Evolutionary conservation across 345 rosid genomes (phyloP).

Genomic region (Boechera divaricarpa): DNA sequence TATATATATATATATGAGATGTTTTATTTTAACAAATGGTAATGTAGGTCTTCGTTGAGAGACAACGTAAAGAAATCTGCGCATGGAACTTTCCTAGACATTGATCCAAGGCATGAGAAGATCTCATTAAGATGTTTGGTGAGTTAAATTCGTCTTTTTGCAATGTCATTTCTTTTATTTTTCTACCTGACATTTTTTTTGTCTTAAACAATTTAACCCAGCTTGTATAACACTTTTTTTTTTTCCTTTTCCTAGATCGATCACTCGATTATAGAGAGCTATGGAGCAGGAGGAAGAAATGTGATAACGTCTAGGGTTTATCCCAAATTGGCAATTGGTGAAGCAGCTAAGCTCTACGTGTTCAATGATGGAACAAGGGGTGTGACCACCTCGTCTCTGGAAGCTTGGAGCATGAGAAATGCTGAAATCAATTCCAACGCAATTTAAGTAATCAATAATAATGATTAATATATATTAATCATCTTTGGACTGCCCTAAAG

Average conservation of each 20-base stretch:
- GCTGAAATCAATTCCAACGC: conserved; percentile 45
- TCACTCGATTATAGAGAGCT: conserved; percentile 59
- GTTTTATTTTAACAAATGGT: conserved; percentile 3
- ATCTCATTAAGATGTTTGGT: conserved; percentile 66
- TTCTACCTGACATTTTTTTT: too few species aligned
- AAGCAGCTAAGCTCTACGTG: conserved; percentile 46
- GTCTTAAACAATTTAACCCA: neutral
- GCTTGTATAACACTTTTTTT: neutral
- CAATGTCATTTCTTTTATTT: neutral
- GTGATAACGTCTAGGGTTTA: conserved; percentile 71
- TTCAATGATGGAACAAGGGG: conserved; percentile 57
- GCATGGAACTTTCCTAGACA: conserved; percentile 52
- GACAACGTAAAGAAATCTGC: conserved; percentile 43
- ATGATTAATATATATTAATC: neutral
- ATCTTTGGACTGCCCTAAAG: conserved; percentile 22
- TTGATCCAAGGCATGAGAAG: conserved; percentile 53
- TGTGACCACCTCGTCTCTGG: conserved; percentile 50
- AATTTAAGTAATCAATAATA: neutral
- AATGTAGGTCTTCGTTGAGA: conserved; percentile 58
- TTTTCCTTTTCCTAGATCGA: conserved; percentile 48
- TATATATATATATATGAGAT: too few species aligned
- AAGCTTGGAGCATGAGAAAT: conserved; percentile 71
- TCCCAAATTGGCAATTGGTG: conserved; percentile 53
- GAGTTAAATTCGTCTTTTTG: conserved; percentile 5
- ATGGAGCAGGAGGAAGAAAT: conserved; percentile 58